Conservation (phyloP, 176 grass and related monocot genomes). For the Themeda triandra region DNA sequence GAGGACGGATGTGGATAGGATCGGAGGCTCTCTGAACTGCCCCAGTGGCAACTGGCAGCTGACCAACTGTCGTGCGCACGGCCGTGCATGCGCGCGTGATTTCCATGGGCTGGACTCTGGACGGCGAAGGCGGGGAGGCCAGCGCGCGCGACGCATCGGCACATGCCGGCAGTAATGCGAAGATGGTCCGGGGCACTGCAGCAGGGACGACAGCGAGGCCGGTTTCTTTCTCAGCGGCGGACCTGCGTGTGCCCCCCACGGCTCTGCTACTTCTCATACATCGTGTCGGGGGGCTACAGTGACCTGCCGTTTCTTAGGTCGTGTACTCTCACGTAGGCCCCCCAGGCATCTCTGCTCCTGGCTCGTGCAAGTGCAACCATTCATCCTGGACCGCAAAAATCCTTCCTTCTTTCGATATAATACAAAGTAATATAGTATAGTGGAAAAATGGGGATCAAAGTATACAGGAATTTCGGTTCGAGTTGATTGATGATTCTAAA, state of each 20-base stretch:
- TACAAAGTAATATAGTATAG: too few relatives aligned
- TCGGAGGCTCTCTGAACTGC: neutral
- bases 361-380: neutral
- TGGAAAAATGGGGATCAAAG: neutral
- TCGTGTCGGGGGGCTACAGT: neutral
- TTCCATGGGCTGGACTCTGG: neutral
- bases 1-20: neutral
- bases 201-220: slow-evolving; percentile 26
- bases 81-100: neutral
- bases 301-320: neutral
- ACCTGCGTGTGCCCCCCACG: neutral
- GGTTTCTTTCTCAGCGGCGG: neutral
- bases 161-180: slow-evolving; percentile 25
- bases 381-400: neutral
- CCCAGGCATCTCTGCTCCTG: neutral
- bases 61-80: neutral
- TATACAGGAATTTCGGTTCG: neutral
- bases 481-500: neutral
- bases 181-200: slow-evolving; percentile 18
- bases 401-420: neutral
- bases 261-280: neutral
- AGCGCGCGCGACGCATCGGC: neutral
- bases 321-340: neutral
- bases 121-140: neutral
- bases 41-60: neutral